Evolutionary conservation across 176 grass and related monocot species (phyloP), one percentile per base, ranked within the genome.

Genomic region (Ampelocalamus luodianensis): DNA sequence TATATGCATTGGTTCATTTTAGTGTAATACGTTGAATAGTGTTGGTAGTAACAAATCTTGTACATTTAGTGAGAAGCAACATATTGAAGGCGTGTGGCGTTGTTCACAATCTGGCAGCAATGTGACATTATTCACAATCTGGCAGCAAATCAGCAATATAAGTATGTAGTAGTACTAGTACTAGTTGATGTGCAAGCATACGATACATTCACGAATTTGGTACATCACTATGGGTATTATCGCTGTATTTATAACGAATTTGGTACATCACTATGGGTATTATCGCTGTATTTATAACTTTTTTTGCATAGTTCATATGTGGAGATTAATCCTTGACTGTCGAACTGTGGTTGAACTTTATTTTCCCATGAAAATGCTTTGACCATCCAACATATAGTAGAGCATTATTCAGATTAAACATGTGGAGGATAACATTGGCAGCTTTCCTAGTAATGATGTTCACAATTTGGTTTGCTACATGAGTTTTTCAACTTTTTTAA

Each of bases 381-480:
- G 23, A 70, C 51, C 18, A 24, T 23, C 15, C n/a, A 76, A 32
- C 64, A 44, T 48, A 15, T 7, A 48, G 8, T 60, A 78, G 40
- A 83, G 11, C 24, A 74, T 46, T 64, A 63, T 46, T 64, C 8
- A 18, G 38, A 70, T 84, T 37, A 54, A 55, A 76, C 51, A 45
- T 45, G n/a, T 8, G 22, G 18, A 72, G 16, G 43, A 88, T 61
- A 34, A 43, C 0, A 53, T 18, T 70, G 5, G 72, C 67, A 16
- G 23, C 42, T 43, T 77, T 54, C 2, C 6, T 32, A 65, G 5
- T 51, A 64, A 23, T 56, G 5, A 44, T 83, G 5, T 87, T 23
- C 37, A 48, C 36, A 62, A 83, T 56, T 50, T 62, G 43, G 69
- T 75, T 89, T 78, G 51, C 12, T 53, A 37, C 39, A 48, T 79